A percentile compares a stretch with the other conserved stretches of the same genome.
Evolutionary conservation across 2,329 filamentous ascomycete species (phyloP).

Genomic region (Dichotomopilus funicola): DNA sequence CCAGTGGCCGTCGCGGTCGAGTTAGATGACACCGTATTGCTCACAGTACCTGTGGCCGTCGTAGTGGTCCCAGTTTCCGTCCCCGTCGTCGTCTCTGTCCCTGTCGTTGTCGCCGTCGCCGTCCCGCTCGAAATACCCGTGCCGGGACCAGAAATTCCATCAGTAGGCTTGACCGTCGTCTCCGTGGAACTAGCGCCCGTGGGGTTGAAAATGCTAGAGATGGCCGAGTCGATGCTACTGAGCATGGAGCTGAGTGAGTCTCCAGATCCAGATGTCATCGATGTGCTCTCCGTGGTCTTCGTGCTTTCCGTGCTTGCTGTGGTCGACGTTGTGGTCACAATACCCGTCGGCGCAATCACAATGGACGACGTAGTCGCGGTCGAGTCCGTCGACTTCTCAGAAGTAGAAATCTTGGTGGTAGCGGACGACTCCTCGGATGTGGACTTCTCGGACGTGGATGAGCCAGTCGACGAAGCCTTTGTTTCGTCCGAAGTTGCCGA

Average conservation of each 20-base stretch:
- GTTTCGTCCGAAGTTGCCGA: background rate
- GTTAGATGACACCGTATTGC: background rate
- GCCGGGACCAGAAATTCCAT: conserved; percentile 6
- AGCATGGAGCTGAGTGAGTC: conserved; percentile 14
- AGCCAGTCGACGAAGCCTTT: background rate
- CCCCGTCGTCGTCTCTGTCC: background rate
- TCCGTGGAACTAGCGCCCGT: background rate
- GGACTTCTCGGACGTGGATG: background rate
- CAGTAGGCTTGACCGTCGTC: background rate
- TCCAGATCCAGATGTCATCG: no score
- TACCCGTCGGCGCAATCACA: conserved; percentile 29
- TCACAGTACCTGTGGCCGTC: background rate
- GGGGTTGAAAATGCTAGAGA: conserved; percentile 11
- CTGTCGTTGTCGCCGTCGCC: conserved; percentile 10
- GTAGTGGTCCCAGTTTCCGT: background rate
- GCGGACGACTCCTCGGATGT: background rate
- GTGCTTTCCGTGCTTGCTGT: background rate
- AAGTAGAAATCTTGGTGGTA: background rate
- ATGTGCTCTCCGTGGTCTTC: background rate
- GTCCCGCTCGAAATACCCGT: conserved; percentile 13
- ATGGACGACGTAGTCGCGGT: conserved; percentile 23
- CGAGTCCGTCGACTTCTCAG: background rate
- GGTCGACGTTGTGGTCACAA: conserved; percentile 23
- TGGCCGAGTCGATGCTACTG: conserved; percentile 19
- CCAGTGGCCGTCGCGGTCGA: background rate